Evolutionary conservation across 2,329 filamentous ascomycete species (phyloP), one percentile per base, ranked within the genome.

Genomic region (Magnaporthiopsis poae): DNA sequence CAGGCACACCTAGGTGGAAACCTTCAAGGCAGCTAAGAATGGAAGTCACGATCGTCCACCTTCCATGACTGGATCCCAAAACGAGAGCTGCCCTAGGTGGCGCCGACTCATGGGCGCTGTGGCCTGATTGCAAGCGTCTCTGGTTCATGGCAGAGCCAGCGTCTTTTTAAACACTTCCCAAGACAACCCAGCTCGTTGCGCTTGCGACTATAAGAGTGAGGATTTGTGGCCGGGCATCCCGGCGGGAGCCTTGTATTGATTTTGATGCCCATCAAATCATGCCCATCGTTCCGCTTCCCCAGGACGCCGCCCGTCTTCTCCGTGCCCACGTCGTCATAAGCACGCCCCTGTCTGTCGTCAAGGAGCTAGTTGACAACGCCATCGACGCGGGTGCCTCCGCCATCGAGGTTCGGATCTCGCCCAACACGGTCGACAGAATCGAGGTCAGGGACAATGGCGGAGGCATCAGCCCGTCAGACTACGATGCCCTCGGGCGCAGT

Each of bases 351-450:
- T 82, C 84, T 13, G 77, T 91, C 2, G 83, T 92, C 71, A 93
- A 93, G 73, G 90, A 93, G 75, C 84, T 93, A 4, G 75, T 93
- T 39, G 90, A 93, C 71, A 93, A 94, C 74, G 82, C 89, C 61
- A 82, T 93, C 27, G 90, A 94, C 75, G 88, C 90, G 9, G 80
- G 82, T 65, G 89, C 90, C 15, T 88, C 84, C 1, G 82, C 82
- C 1, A 79, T 94, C 67, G 85, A 90, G 65, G 78, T 93, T 31
- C 77, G 85, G 35, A 79, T 92, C 18, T 84, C 88, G 4, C 71
- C 81, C 60, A 88, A 92, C 72, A 88, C 88, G 0, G 74, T 92
- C 65, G 87, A 90, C 74, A 84, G 81, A 65, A 84, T 94, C 56
- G 85, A 90, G 71, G 85, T 92, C 63, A 83, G 85, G 61, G 89